Base-by-base conservation (phyloP, 2,329 filamentous ascomycete species). In the Hansfordia pulvinata region DNA sequence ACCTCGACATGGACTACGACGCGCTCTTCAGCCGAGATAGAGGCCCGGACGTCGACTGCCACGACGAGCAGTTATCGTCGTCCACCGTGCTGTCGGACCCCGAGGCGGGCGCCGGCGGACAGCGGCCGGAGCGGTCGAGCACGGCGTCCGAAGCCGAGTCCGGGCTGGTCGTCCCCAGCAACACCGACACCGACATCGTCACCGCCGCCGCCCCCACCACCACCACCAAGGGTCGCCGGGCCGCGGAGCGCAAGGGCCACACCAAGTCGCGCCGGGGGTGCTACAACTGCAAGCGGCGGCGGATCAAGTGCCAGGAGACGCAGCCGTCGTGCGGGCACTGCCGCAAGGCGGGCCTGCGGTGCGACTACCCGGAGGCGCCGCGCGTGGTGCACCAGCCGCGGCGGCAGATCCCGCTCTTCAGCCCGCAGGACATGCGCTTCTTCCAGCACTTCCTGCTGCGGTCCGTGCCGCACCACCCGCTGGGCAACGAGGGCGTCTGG, bases 251-350 rank as follows among this genome's bases (percentile, higher is more conserved):
- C 29, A 61, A 69, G 34, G 71, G 73, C 1, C 74, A 78, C 35
- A 76, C 69, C 8, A 79, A 79, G 46, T 75, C 69, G 26, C 60
- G 74, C 14, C 56, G 64, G 10, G 74, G 73, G 7, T 78, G 74
- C 47, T 77, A 64, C 46, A 75, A 75, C 43, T 79, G 74, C 53
- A 78, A 78, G 48, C 58, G 65, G 30, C 54, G 73, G 20, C 64
- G 72, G 31, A 76, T 79, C 45, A 78, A 73, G 64, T 78, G 74
- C 43, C 73, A 76, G 50, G 74, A 78, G 46, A 71, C 57, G n/a
- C 62, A 56, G 17, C 74, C 74, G 16, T 54, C 64, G 8, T 79
- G 74, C 39, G 64, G 62, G 2, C 71, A 78, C 41, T 79, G 74
- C 43, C 46, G 58, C 27, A 76, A 75, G 50, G 66, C 65, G 20